Base-by-base conservation (phyloP, 768 basidiomycete genomes). In the Tremella yokohamensis region DNA sequence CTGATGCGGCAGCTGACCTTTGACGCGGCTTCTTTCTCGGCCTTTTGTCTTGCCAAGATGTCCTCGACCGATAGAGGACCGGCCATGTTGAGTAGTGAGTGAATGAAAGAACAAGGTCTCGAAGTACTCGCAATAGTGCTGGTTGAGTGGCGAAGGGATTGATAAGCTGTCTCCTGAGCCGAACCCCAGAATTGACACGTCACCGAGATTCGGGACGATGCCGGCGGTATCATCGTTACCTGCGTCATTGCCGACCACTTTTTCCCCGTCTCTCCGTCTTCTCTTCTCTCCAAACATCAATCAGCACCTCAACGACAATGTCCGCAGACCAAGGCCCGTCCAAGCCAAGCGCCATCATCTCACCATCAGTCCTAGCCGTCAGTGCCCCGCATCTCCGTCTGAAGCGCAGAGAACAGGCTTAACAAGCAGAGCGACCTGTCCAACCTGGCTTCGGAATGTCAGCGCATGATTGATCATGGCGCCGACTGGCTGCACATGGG, bases 401-500 rank as follows among this genome's bases (percentile, higher is more conserved):
- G 29, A 11, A 11, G 29, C 29, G 29, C 29, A 4, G 29, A 4
- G 29, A 37, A 44, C 26, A 25, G 19, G 40, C 40, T 1, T 12
- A 11, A n/a, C 25, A 49, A 8, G 13, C 60, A 75, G 67, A 92
- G 89, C 11, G 92, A 99, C 80, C 93, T 99, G 78, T 93, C 91
- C 40, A 87, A 94, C 72, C 84, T 99, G 66, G 87, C 86, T 51
- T 87, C 87, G 68, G 96, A 99, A 84, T 96, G 96, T 79, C 87
- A 88, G 75, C 83, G 92, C 49, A 98, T 99, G 92, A 90, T 97
- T 60, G 85, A 86, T 73, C 84, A 70, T 25, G 96, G 96, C 12
- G 93, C 93, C 19, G 87, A 98, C 77, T 98, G 96, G 96, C 83
- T 97, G 57, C 94, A 97, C 68, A 97, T 98, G 93, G 92, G 92